Conservation (phyloP, 2,329 filamentous ascomycete genomes). For the Ophiostoma fasciatum region DNA sequence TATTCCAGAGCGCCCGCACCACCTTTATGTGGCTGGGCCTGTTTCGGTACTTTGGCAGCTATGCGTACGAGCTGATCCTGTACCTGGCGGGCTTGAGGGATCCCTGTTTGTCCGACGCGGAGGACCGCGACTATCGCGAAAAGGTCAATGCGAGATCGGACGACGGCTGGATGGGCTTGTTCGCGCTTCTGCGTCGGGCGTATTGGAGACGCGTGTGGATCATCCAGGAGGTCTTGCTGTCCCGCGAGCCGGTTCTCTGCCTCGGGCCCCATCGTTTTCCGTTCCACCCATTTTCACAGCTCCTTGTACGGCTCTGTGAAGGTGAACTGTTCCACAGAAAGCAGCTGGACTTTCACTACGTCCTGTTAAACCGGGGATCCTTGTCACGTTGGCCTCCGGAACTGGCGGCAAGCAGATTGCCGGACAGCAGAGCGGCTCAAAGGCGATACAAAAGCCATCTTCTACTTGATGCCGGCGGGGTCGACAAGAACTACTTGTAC, state of each 20-base stretch:
- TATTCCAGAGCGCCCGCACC: conserved; percentile 5
- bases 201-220: not conserved
- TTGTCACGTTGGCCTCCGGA: too few relatives aligned
- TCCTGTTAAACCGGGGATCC: conserved; percentile 3
- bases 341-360: conserved; percentile 1
- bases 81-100: not conserved
- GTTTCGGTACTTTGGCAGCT: conserved; percentile 3
- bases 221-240: not conserved
- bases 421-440: too few relatives aligned
- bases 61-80: not conserved
- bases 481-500: too few relatives aligned
- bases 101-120: too few relatives aligned
- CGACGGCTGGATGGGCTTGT: too few relatives aligned
- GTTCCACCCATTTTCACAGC: too few relatives aligned
- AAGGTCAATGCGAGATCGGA: too few relatives aligned
- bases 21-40: conserved; percentile 6
- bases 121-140: too few relatives aligned
- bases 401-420: too few relatives aligned
- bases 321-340: conserved; percentile 6
- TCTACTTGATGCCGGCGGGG: too few relatives aligned
- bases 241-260: not conserved
- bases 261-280: conserved; percentile 1
- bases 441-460: too few relatives aligned
- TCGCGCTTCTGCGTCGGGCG: too few relatives aligned
- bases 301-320: conserved; percentile 2